Evolutionary conservation across 805 yeast genomes (phyloP).

Genomic region (Candida ulmi): DNA sequence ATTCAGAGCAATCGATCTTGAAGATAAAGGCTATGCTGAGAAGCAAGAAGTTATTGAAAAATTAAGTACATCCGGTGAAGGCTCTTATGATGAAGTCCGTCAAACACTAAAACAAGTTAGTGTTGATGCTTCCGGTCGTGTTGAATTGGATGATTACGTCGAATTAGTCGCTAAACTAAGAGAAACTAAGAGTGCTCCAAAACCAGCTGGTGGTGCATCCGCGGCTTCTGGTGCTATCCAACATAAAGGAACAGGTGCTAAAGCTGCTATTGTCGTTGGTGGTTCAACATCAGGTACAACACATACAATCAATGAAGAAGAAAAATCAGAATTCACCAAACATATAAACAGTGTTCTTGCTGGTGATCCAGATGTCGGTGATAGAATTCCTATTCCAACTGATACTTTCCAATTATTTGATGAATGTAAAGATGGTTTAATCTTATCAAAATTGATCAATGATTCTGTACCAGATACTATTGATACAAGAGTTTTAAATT

Average conservation of each 20-base stretch:
- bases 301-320: constrained; percentile 96
- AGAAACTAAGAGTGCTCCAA: constrained; percentile 36
- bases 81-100: constrained; percentile 86
- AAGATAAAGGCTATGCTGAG: constrained; percentile 93
- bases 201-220: constrained; percentile 19
- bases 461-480: constrained; percentile 98
- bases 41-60: constrained; percentile 86
- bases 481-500: constrained; percentile 93
- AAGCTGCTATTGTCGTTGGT: constrained; percentile 75
- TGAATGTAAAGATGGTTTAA: constrained; percentile 93
- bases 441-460: constrained; percentile 86
- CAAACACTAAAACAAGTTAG: constrained; percentile 86
- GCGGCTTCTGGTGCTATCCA: constrained; percentile 29
- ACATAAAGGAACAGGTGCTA: constrained; percentile 48
- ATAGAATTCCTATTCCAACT: constrained; percentile 83
- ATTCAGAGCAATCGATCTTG: constrained; percentile 79
- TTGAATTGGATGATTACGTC: constrained; percentile 92
- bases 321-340: constrained; percentile 89
- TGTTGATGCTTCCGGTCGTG: constrained; percentile 96
- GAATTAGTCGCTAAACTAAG: constrained; percentile 76
- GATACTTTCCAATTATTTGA: constrained; percentile 94
- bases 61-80: constrained; percentile 71
- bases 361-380: constrained; percentile 83
- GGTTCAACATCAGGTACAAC: constrained; percentile 90
- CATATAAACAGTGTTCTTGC: constrained; percentile 90